phyloP scores from a whole-genome alignment of 768 basidiomycete species.

The Xanthoconium purpureum region DNA sequence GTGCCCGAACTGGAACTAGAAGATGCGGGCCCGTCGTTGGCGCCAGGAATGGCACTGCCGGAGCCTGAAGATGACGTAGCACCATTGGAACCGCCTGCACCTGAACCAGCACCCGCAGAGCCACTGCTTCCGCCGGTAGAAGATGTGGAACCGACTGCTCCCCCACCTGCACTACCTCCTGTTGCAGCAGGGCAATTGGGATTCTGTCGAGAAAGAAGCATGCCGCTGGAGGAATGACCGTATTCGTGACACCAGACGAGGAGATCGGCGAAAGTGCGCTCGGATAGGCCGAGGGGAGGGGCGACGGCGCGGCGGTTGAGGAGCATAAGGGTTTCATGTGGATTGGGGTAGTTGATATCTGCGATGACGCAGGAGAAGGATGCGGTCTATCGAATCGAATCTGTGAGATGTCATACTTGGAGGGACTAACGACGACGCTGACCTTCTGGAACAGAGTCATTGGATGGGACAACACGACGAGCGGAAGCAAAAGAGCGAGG shows the following conservation, averaged over 20 bases:
- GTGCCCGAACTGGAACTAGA: background rate
- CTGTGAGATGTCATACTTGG: background rate
- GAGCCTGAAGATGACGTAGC: background rate
- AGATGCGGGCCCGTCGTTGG: background rate
- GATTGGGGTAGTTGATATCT: conserved; percentile 24
- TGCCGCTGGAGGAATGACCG: conserved; percentile 4
- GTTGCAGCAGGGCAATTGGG: conserved; percentile 13
- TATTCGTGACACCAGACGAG: conserved; percentile 29
- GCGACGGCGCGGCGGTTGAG: conserved; percentile 19
- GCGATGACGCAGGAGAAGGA: conserved; percentile 27
- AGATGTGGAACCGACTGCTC: background rate
- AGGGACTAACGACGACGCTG: background rate
- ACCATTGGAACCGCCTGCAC: background rate
- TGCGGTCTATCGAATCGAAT: conserved; percentile 1
- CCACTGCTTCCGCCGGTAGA: background rate
- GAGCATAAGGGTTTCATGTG: conserved; percentile 20
- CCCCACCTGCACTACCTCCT: background rate
- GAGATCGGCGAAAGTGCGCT: conserved; percentile 23
- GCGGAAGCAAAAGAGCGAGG: conserved; percentile 19
- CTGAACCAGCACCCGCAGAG: background rate
- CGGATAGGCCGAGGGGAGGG: conserved; percentile 25
- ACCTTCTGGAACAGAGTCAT: conserved; percentile 14
- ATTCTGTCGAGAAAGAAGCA: conserved; percentile 25
- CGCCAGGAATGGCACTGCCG: background rate
- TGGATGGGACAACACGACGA: conserved; percentile 19